These are phyloP conservation scores for Diaporthe sp. DNA, from an alignment of 2,329 filamentous ascomycete species.

Conservation along the genomic window DNA sequence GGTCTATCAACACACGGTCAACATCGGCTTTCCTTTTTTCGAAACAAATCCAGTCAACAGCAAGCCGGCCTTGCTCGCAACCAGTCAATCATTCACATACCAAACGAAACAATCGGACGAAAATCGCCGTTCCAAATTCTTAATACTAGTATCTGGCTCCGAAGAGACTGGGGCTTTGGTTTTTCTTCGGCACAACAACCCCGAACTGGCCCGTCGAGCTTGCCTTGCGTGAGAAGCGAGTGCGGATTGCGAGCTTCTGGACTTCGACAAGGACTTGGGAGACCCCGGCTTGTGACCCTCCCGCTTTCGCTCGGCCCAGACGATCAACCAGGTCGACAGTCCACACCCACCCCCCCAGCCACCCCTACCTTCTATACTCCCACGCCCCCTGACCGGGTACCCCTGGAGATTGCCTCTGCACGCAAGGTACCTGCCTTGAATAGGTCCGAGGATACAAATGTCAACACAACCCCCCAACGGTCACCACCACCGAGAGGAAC, in stretches of 20 bases:
- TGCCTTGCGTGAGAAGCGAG: constrained; percentile 42
- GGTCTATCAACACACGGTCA: constrained; percentile 47
- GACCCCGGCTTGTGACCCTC: constrained; percentile 52
- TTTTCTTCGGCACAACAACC: constrained; percentile 50
- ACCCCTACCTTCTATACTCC: constrained; percentile 44
- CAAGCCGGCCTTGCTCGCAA: constrained; percentile 74
- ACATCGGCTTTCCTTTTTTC: constrained; percentile 37
- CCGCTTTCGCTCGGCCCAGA: constrained; percentile 59
- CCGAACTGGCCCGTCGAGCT: constrained; percentile 52
- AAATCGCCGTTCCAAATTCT: constrained; percentile 52
- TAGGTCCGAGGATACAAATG: constrained; percentile 69
- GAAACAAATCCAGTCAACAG: constrained; percentile 56
- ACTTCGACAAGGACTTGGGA: constrained; percentile 50
- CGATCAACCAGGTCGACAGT: constrained; percentile 44
- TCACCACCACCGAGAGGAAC: constrained; percentile 59
- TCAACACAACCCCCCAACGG: constrained; percentile 74
- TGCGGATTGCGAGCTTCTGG: constrained; percentile 44
- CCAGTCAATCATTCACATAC: constrained; percentile 62
- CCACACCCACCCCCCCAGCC: constrained; percentile 45
- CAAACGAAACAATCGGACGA: constrained; percentile 44
- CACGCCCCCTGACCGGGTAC: constrained; percentile 47
- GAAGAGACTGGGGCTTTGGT: constrained; percentile 50
- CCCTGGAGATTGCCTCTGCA: constrained; percentile 43
- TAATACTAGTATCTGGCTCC: constrained; percentile 53
- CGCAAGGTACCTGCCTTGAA: constrained; percentile 59